Evolutionary conservation across 495 filamentous ascomycete species (phyloP), one percentile per base, ranked within the genome.

Genomic region (Aspergillus steynii): DNA sequence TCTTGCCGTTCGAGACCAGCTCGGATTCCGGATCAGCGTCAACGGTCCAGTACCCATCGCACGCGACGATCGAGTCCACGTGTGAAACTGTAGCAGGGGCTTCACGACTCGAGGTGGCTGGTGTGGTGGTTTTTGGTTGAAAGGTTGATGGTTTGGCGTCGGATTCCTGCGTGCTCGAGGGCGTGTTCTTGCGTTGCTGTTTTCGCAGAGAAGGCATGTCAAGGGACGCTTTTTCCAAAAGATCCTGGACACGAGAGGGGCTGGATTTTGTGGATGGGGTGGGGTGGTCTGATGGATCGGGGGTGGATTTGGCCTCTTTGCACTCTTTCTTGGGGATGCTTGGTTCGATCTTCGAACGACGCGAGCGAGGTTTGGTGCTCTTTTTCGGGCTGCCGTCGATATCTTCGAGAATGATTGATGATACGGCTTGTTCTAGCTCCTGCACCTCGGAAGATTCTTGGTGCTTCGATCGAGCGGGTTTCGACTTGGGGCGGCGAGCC

Each of bases 11-110:
- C 42, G 59, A 50, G 47, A 1, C 50, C n/a, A 29, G 50, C 26
- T 61, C 48, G 25, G 56, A 32, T 50, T 53, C 60, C 53, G 47
- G 12, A 4, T 53, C 55, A 4, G 65, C 37, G 5, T 76, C 72
- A 31, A 72, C 56, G 0, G 59, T 66, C 77, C 77, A 80, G 53
- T 72, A 77, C 6, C 77, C 77, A 56, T 71, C 58, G 29, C 53
- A 60, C 10, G 63, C 58, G 45, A 59, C 67, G 50, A 78, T 57
- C 28, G 68, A 73, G 50, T 75, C 74, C 15, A 72, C n/a, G 49
- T 79, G 62, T 9, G 37, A 59, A 10, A 10, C 1, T 14, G 37
- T 42, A 10, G 9, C 58, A 50, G 7, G 28, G 7, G 29, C 50
- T 54, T 46, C 15, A 27, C 15, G 7, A 51, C 5, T 50, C 20